Evolutionary conservation across 495 filamentous ascomycete species (phyloP).

Genomic region (Penicillium maclennaniae): DNA sequence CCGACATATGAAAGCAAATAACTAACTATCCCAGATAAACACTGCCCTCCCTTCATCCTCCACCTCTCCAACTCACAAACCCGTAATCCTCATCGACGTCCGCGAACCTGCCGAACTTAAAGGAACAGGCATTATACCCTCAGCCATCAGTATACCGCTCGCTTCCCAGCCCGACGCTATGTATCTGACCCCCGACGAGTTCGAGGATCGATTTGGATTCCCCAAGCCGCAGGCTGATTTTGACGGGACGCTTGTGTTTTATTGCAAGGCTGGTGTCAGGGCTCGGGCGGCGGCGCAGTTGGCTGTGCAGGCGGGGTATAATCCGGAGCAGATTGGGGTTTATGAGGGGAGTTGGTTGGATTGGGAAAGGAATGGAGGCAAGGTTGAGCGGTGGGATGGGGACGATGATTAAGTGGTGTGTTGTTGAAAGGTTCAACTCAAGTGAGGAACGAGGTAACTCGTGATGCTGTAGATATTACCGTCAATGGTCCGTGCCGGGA

Average conservation of each 20-base stretch:
- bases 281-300: constrained; percentile 74
- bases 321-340: constrained; percentile 65
- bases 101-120: constrained; percentile 79
- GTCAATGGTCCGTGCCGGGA: too few relatives aligned
- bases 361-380: constrained; percentile 69
- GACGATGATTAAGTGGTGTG: constrained; percentile 16
- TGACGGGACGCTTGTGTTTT: constrained; percentile 63
- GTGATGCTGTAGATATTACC: constrained; percentile 5
- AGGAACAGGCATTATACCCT: constrained; percentile 70
- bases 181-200: constrained; percentile 69
- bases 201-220: constrained; percentile 52
- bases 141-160: constrained; percentile 75
- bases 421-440: not conserved
- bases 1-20: constrained; percentile 2
- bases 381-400: constrained; percentile 51
- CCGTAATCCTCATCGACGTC: constrained; percentile 58
- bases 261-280: constrained; percentile 88
- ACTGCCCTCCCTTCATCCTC: constrained; percentile 29
- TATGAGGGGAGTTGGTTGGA: constrained; percentile 89
- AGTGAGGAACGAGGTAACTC: not conserved
- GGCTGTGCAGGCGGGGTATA: constrained; percentile 73
- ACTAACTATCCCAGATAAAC: constrained; percentile 31
- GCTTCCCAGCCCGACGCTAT: constrained; percentile 71
- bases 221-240: constrained; percentile 35
- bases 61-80: constrained; percentile 23